These are phyloP conservation scores for Sporothrix sp. DNA, from an alignment of 2,329 filamentous ascomycete species.

Conservation along the genomic window DNA sequence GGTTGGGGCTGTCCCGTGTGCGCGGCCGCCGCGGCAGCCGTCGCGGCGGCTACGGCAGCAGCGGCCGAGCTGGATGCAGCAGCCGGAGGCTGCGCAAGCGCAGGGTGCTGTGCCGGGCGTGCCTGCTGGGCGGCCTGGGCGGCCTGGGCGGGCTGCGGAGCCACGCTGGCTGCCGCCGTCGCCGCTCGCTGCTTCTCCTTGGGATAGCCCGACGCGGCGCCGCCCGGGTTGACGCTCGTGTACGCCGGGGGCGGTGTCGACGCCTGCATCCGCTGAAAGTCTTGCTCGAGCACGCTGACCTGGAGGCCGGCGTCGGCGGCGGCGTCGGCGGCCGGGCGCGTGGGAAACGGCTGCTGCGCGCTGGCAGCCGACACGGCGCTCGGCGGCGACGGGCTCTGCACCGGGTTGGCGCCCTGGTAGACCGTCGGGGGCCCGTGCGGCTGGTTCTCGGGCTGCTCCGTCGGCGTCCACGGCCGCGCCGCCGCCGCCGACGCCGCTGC, in stretches of 20 bases:
- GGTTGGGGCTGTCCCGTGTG: constrained; percentile 1
- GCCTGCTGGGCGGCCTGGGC: background rate
- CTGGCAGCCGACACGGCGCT: constrained; percentile 22
- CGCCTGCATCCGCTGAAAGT: constrained; percentile 72
- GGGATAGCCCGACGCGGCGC: constrained; percentile 56
- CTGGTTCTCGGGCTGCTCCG: constrained; percentile 75
- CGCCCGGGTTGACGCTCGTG: constrained; percentile 57
- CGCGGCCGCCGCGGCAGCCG: constrained; percentile 18
- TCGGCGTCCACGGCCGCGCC: constrained; percentile 81
- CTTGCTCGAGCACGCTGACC: constrained; percentile 69
- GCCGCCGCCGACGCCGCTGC: constrained; percentile 2
- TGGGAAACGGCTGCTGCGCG: background rate
- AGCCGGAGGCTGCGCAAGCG: constrained; percentile 4
- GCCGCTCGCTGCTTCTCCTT: constrained; percentile 62
- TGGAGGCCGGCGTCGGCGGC: constrained; percentile 35
- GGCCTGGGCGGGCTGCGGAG: background rate
- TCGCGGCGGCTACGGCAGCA: constrained; percentile 13
- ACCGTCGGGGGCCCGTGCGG: constrained; percentile 85
- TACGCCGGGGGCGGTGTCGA: constrained; percentile 93
- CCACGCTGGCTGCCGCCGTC: constrained; percentile 20
- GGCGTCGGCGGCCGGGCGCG: constrained; percentile 9
- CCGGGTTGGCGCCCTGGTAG: constrained; percentile 75
- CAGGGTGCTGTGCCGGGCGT: constrained; percentile 15
- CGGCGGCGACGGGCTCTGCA: constrained; percentile 55
- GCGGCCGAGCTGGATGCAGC: constrained; percentile 11